These are phyloP conservation scores for Turritis glabra DNA, from an alignment of 345 rosid species.

Conservation along the genomic window DNA sequence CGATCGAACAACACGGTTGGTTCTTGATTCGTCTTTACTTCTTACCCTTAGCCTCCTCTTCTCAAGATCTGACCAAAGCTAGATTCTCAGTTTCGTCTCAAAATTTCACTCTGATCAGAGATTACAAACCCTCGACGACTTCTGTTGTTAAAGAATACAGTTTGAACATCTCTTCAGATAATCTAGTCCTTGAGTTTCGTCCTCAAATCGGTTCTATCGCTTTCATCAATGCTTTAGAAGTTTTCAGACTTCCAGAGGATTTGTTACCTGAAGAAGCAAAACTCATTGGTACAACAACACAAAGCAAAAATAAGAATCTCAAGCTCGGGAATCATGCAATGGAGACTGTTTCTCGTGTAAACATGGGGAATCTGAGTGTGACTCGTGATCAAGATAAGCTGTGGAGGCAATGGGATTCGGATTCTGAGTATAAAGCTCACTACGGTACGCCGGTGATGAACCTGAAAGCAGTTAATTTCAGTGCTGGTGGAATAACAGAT, in stretches of 20 bases:
- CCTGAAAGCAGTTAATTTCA: conserved; percentile 52
- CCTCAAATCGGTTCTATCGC: conserved; percentile 57
- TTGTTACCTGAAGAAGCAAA: conserved; percentile 54
- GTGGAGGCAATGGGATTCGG: conserved; percentile 82
- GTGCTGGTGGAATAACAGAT: conserved; percentile 41
- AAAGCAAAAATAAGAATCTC: conserved; percentile 27
- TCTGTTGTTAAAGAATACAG: conserved; percentile 59
- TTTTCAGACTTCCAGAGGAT: conserved; percentile 59
- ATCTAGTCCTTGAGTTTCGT: conserved; percentile 49
- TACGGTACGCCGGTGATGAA: conserved; percentile 40
- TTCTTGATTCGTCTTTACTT: conserved; percentile 76
- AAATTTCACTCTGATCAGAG: conserved; percentile 59
- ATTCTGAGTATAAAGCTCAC: conserved; percentile 42
- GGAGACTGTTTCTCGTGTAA: conserved; percentile 78
- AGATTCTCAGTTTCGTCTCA: conserved; percentile 73
- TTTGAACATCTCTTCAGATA: conserved; percentile 48
- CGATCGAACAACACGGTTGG: conserved; percentile 56
- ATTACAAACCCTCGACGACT: conserved; percentile 39
- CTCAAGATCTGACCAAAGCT: conserved; percentile 53
- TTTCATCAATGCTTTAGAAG: conserved; percentile 76
- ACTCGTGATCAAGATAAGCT: conserved; percentile 52
- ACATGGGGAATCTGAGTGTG: conserved; percentile 76
- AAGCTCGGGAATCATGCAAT: conserved; percentile 48
- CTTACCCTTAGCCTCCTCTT: conserved; percentile 46
- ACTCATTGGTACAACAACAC: conserved; percentile 30